Base-by-base conservation (phyloP, 306 rosid genomes). In the Senna siamea region DNA sequence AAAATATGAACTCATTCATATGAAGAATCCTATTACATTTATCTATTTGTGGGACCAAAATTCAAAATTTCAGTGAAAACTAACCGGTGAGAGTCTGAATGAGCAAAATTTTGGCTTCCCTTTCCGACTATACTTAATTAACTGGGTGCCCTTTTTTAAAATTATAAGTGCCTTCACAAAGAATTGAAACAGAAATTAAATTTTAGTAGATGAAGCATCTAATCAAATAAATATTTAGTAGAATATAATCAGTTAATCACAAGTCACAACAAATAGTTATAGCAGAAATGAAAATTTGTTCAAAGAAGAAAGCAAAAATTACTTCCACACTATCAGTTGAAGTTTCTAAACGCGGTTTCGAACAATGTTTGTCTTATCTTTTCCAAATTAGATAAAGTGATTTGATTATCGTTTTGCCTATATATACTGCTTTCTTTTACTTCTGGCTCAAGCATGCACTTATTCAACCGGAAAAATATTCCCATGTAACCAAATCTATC, bases 81-180 rank as follows among this genome's bases (percentile, higher is more conserved):
- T 88, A 69, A 91, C 97, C 69, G 76, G 10, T 79, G 97, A 91
- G 77, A 94, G 85, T 88, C 96, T 84, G 89, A 94, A 91, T 32
- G 86, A 81, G 84, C 88, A 76, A 78, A 94, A 69, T 78, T 89
- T 91, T 40, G 96, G 98, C 81, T 87, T 91, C 78, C 97, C 95
- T 83, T 94, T 80, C 40, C 92, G 88, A 78, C 95, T 79, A 63
- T 94, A 89, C 91, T 94, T 91, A 69, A 89, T 77, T 78, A 94
- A 73, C 69, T 87, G 96, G 68, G 89, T 79, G 22, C 98, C 98
- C 68, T 78, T 91, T 76, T 94, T 94, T 51, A 94, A 87, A 58
- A 81, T 70, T 79, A 80, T 7, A 54, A 91, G 78, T 77, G 89
- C 89, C 98, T 94, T 81, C 85, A 80, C 85, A 80, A 68, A 86